phyloP scores from a whole-genome alignment of 139 green algal genomes.

The Tetratostichococcus sp. region DNA sequence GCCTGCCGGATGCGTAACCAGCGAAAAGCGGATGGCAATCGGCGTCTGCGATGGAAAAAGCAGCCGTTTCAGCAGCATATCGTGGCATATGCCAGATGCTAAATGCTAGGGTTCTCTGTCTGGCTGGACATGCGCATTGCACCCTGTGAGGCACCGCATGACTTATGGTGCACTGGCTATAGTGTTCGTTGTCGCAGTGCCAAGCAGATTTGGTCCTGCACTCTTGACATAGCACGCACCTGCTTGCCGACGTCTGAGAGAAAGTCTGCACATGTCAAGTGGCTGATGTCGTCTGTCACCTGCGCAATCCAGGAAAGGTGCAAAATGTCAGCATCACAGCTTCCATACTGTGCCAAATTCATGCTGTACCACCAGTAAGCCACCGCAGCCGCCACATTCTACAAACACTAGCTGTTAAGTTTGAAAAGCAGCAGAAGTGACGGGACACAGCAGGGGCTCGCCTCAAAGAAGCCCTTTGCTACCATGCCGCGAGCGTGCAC shows the following conservation, averaged over 20 bases:
- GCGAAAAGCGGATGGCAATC: conserved; percentile 49
- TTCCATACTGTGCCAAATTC: not conserved
- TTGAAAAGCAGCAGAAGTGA: not conserved
- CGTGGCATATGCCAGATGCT: not conserved
- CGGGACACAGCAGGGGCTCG: no score
- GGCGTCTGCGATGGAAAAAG: conserved; percentile 31
- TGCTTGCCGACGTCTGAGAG: conserved; percentile 42
- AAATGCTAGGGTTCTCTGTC: not conserved
- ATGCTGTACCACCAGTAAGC: not conserved
- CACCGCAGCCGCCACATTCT: not conserved
- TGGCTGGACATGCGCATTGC: not conserved
- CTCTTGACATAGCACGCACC: not conserved
- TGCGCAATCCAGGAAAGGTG: not conserved
- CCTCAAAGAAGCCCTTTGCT: conserved; percentile 42
- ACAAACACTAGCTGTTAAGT: not conserved
- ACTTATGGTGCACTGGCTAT: not conserved
- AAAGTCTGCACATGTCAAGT: conserved; percentile 54
- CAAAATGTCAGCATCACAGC: not conserved
- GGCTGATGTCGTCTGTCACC: conserved; percentile 51
- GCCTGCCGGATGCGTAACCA: conserved; percentile 47
- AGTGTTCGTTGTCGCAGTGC: not conserved
- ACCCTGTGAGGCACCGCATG: not conserved
- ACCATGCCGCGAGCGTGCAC: conserved; percentile 23
- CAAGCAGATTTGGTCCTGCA: no score
- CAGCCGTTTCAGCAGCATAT: not conserved